These are phyloP conservation scores for Melanopsichium pennsylvanicum DNA, from an alignment of 1,284 basidiomycete species.

Conservation along the genomic window DNA sequence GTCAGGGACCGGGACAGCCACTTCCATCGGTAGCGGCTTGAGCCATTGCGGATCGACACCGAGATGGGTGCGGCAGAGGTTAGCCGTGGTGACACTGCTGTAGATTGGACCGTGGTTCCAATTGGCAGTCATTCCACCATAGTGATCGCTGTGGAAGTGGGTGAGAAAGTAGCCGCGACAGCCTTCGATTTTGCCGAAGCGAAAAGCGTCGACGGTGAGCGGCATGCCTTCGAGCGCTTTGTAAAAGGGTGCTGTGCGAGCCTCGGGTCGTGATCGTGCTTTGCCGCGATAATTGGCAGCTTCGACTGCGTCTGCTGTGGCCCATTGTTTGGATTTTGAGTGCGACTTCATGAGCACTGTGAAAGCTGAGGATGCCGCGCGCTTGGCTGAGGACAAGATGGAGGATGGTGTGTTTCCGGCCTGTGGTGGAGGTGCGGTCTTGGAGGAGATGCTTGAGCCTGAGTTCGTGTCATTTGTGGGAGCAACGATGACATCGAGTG, in stretches of 20 bases:
- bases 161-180: conserved; percentile 86
- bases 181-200: conserved; percentile 86
- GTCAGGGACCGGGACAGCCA: conserved; percentile 77
- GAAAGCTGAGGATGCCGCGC: conserved; percentile 46
- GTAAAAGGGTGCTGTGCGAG: conserved; percentile 58
- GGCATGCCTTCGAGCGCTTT: conserved; percentile 90
- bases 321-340: conserved; percentile 57
- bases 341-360: conserved; percentile 54
- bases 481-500: conserved; percentile 12
- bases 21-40: conserved; percentile 81
- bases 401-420: conserved; percentile 13
- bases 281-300: conserved; percentile 45
- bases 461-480: not conserved
- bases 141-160: conserved; percentile 68
- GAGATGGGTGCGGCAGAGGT: conserved; percentile 87
- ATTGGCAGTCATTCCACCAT: conserved; percentile 68
- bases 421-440: not conserved
- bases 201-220: conserved; percentile 92
- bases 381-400: conserved; percentile 15
- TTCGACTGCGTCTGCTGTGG: conserved; percentile 51
- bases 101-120: conserved; percentile 95
- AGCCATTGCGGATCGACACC: conserved; percentile 87
- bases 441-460: not conserved
- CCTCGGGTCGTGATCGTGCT: conserved; percentile 26
- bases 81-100: conserved; percentile 84